Evolutionary conservation across 495 filamentous ascomycete genomes (phyloP), one percentile per base, ranked within the genome.

Genomic region (Neurospora pannonica): DNA sequence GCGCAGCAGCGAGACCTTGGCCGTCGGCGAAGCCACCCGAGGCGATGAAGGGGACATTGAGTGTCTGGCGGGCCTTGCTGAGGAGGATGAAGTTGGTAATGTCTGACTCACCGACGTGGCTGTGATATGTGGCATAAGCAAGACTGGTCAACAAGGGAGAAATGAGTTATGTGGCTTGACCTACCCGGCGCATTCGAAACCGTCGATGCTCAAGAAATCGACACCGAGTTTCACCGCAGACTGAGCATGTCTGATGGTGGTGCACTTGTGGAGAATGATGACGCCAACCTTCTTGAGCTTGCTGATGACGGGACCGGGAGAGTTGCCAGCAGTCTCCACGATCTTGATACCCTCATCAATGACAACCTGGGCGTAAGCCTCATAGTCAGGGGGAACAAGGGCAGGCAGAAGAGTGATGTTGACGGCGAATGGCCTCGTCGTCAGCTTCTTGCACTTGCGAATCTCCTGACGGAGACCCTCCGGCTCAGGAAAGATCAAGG

Each of bases 61-160:
- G 88, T 2, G 90, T 88, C 84, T 99, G 96, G 24, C 95, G 87
- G 42, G 96, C 96, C 60, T 93, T 88, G 81, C 89, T 90, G 60
- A 98, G 87, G 9, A 99, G 89, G 75, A 99, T 97, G 83, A 98
- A 96, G 83, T 99, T 99, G 76, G 96, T 97, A 83, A 99, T 97
- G 79, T 99, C 96, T 62, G 88, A 88, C 86, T 99, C 96, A 76
- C 96, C 96, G 71, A 99, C 95, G 81, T 87, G 85, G 78, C 85
- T 86, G 70, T 74, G 72, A 17, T 31, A 38, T 40, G 19, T 67
- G 46, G 24, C 38, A 24, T 75, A 48, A 39, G 37, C 19, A 38
- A 62, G 34, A 38, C 70, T 62, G 70, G 67, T 42, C 42, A 54
- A 46, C 71, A 70, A 39, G n/a, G n/a, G 17, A 19, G n/a, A 70